Conservation (phyloP, 2,329 filamentous ascomycete genomes). For the Thelonectria discophora region DNA sequence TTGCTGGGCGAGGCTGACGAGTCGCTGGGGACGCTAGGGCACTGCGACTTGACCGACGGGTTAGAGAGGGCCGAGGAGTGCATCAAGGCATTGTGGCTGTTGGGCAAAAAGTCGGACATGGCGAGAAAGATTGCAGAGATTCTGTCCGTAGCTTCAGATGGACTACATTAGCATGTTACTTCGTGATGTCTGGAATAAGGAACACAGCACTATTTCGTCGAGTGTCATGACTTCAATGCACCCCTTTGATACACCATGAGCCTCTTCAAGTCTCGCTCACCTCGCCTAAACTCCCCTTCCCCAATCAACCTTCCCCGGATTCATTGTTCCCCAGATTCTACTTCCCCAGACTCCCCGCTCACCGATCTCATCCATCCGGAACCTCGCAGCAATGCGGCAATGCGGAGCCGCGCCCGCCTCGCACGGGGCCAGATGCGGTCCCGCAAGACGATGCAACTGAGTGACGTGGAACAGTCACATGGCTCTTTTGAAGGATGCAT, state of each 20-base stretch:
- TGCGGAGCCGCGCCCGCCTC: slow-evolving; percentile 20
- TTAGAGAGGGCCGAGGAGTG: slow-evolving; percentile 56
- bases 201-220: neutral
- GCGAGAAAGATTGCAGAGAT: slow-evolving; percentile 40
- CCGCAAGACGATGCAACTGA: slow-evolving; percentile 14
- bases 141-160: slow-evolving; percentile 23
- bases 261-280: no score
- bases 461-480: slow-evolving; percentile 17
- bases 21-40: slow-evolving; percentile 31
- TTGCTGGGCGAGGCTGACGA: slow-evolving; percentile 47
- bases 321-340: neutral
- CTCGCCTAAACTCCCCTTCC: no score
- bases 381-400: neutral
- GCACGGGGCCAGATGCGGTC: slow-evolving; percentile 8
- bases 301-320: neutral
- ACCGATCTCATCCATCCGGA: neutral
- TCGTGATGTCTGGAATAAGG: neutral
- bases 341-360: neutral
- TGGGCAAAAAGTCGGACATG: slow-evolving; percentile 65
- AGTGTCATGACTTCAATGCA: no score
- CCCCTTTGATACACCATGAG: no score
- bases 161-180: neutral
- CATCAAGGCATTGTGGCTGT: slow-evolving; percentile 60
- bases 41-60: slow-evolving; percentile 41
- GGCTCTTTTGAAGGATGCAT: neutral